Evolutionary conservation across 1,284 basidiomycete genomes (phyloP), one percentile per base, ranked within the genome.

Genomic region (Waitea zeae): DNA sequence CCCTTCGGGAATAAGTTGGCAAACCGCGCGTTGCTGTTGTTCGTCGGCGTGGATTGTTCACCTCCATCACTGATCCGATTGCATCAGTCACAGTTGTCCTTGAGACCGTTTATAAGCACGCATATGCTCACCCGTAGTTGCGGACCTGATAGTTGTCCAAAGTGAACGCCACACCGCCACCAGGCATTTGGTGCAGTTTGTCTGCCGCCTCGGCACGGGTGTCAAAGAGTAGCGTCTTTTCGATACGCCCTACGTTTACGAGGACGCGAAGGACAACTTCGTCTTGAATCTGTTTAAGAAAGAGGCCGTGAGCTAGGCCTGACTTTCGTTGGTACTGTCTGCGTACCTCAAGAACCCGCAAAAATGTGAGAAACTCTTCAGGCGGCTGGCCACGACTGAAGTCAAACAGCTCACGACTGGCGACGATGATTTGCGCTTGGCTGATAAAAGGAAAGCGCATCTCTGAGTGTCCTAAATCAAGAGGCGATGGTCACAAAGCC

Each of bases 291-390:
- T 95, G 42, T 12, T 30, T 38, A 35, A 26, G 24, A 38, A 31
- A 33, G 17, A 36, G 36, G 28, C 24, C 31, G 26, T 26, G 17
- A 20, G 6, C 17, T 12, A 32, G 11, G 32, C 28, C 3, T 17
- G 26, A 12, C 30, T n/a, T 7, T 2, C 34, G 17, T 5, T 35
- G 15, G 7, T n/a, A n/a, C n/a, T n/a, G 20, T 28, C 18, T 17
- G 55, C 70, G 9, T 42, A 87, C 89, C 19, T 83, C 73, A 4
- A 96, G 62, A n/a, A 79, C 81, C 15, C 88, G 79, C 19, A 93
- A 61, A 18, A 93, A 67, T 2, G 92, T 97, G 7, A 72, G 53
- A 34, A 77, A 59, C 15, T 63, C 45, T 9, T 54, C 43, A 17
- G 66, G 61, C 13, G 78, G 73, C 50, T 87, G 76, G 35, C 86